A percentile compares a stretch with the other conserved stretches of the same genome.
Conservation (phyloP, 768 basidiomycete species). For the Russula brevipes region DNA sequence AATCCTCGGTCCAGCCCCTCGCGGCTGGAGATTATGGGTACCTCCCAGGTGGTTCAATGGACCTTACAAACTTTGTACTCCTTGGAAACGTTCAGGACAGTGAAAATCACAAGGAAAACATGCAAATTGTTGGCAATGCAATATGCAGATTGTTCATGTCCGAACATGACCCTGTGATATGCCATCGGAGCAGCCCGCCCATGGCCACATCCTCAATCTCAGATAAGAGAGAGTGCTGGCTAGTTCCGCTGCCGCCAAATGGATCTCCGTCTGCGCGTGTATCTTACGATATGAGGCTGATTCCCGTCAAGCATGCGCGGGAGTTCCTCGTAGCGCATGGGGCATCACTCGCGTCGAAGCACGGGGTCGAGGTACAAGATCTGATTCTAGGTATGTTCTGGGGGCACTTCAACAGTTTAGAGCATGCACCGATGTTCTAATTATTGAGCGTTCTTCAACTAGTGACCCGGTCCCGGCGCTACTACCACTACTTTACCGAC, state of each 20-base stretch:
- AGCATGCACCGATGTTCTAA: too few relatives aligned
- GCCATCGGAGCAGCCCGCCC: background rate
- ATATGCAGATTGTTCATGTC: slow-evolving; percentile 15
- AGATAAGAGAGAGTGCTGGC: slow-evolving; percentile 23
- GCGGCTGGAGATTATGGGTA: slow-evolving; percentile 20
- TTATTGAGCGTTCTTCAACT: background rate
- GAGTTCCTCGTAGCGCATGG: slow-evolving; percentile 12
- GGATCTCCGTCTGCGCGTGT: slow-evolving; percentile 15
- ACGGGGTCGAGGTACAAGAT: slow-evolving; percentile 18
- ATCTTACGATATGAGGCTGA: slow-evolving; percentile 11
- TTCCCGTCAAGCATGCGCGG: slow-evolving; percentile 22
- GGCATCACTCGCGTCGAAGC: slow-evolving; percentile 11
- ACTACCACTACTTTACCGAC: slow-evolving; percentile 15
- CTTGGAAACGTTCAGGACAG: slow-evolving; percentile 19
- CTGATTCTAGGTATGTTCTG: slow-evolving; percentile 15
- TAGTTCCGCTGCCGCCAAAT: slow-evolving; percentile 14
- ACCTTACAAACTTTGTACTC: slow-evolving; percentile 19
- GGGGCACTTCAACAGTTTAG: too few relatives aligned
- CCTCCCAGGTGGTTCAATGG: slow-evolving; percentile 5
- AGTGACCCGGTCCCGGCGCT: slow-evolving; percentile 18
- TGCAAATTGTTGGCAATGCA: slow-evolving; percentile 13
- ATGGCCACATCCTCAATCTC: slow-evolving; percentile 11
- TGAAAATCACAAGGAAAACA: background rate
- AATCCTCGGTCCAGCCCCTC: slow-evolving; percentile 11
- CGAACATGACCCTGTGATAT: background rate